Evolutionary conservation across 331 rosid species (phyloP), one percentile per base, ranked within the genome.

Genomic region (Malus hybrid): DNA sequence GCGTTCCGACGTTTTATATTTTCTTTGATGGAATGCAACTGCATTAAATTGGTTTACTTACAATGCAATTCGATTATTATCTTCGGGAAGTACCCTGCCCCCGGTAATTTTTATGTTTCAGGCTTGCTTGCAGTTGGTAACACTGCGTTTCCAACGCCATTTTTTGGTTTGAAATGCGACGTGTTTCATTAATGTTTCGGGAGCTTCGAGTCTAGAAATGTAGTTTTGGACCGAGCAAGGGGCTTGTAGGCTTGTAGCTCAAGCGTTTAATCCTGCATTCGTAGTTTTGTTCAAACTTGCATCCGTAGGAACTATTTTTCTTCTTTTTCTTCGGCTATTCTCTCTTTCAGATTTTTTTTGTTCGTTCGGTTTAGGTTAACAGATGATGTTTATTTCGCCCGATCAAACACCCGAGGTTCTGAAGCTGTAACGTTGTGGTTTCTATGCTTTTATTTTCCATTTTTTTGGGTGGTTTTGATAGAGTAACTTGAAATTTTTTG

Each of bases 1-100:
- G 88, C 89, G 66, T 84, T 84, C 86, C 59, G 74, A 80, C 48
- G 59, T 71, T 81, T 36, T 8, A 36, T 78, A 81, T 83, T 82
- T 82, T 77, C 86, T 76, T 83, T 69, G 84, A 78, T 88, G 88
- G 89, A 84, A 67, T 84, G 79, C 78, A 69, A 85, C 79, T 83
- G 81, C 87, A 75, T 79, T 76, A 79, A 84, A 75, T 81, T 84
- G 87, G 86, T 81, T 73, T 75, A 73, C 72, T 24, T 24, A 24
- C 24, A 73, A 89, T 77, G 80, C 76, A 80, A 75, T 31, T 70
- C 77, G 82, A 78, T 69, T 70, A 74, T 76, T 56, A 10, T 31
- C 39, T 28, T 5, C 8, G 2, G 6, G 27, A 7, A 65, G 10
- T 14, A 62, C 36, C 7, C 39, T 28, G 2, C 67, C 36, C 7